phyloP scores from a whole-genome alignment of 345 rosid genomes.

The Trapa bicornis region DNA sequence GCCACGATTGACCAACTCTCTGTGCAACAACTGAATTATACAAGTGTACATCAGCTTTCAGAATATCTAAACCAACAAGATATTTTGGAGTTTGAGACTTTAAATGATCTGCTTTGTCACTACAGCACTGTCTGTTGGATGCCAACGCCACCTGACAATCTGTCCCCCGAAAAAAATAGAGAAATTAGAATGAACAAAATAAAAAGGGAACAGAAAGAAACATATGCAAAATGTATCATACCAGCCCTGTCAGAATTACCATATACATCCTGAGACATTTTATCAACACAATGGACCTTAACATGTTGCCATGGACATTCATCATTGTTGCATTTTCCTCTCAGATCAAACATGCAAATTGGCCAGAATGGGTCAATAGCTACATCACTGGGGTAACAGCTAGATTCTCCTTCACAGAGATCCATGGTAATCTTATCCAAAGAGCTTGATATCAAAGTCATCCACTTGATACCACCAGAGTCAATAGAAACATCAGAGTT shows the following conservation, averaged over 20 bases:
- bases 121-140: conserved; percentile 16
- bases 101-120: conserved; percentile 19
- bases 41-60: conserved; percentile 45
- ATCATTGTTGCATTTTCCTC: conserved; percentile 93
- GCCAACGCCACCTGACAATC: conserved; percentile 31
- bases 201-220: neutral
- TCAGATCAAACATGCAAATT: conserved; percentile 80
- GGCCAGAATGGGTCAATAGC: conserved; percentile 73
- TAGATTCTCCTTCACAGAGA: conserved; percentile 24
- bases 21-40: conserved; percentile 34
- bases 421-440: conserved; percentile 13
- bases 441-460: conserved; percentile 16
- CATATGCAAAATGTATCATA: conserved; percentile 11
- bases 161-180: conserved; percentile 20
- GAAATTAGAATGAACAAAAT: conserved; percentile 8
- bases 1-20: conserved; percentile 51
- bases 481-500: conserved; percentile 17
- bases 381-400: conserved; percentile 34
- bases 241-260: conserved; percentile 30
- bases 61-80: conserved; percentile 55
- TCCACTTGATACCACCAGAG: conserved; percentile 20
- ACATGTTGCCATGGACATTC: conserved; percentile 93
- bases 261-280: conserved; percentile 18
- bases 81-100: conserved; percentile 47
- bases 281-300: conserved; percentile 34